Evolutionary conservation across 805 yeast genomes (phyloP).

Genomic region (Candida taoyuanica): DNA sequence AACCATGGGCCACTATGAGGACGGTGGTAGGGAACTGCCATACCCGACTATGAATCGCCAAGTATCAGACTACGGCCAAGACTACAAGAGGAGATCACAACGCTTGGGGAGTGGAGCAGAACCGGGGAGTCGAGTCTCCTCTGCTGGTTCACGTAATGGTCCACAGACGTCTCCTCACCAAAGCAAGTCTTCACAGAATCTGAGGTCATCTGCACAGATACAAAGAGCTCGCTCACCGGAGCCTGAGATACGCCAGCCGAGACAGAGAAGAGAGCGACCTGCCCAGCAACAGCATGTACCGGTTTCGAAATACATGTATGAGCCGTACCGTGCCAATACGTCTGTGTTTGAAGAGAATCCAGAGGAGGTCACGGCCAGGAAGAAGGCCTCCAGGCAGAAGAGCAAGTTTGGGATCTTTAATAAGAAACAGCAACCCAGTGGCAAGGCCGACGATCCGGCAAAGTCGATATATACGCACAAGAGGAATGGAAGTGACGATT

Average conservation of each 20-base stretch:
- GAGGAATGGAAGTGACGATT: constrained; percentile 19
- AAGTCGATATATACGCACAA: constrained; percentile 11
- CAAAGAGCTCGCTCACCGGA: constrained; percentile 1
- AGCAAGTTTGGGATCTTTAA: constrained; percentile 5
- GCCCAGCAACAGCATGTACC: background rate
- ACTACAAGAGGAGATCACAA: background rate
- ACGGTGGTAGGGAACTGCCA: background rate
- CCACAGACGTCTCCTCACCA: background rate
- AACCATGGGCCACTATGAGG: no score
- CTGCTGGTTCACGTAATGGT: no score
- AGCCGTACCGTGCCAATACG: constrained; percentile 14
- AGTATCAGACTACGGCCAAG: background rate
- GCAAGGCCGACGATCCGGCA: no score
- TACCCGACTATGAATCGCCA: background rate
- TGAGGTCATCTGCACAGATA: background rate
- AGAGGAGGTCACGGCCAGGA: constrained; percentile 4
- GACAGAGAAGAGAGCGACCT: background rate
- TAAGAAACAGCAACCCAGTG: no score
- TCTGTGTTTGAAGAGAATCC: constrained; percentile 13
- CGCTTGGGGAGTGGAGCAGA: no score
- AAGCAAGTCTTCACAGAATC: background rate
- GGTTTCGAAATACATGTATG: constrained; percentile 4
- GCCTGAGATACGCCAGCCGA: no score
- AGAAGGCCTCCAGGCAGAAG: constrained; percentile 1
- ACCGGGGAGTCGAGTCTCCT: background rate